Evolutionary conservation across 495 filamentous ascomycete species (phyloP), one percentile per base, ranked within the genome.

Genomic region (Melanomma pulvis-pyrius): DNA sequence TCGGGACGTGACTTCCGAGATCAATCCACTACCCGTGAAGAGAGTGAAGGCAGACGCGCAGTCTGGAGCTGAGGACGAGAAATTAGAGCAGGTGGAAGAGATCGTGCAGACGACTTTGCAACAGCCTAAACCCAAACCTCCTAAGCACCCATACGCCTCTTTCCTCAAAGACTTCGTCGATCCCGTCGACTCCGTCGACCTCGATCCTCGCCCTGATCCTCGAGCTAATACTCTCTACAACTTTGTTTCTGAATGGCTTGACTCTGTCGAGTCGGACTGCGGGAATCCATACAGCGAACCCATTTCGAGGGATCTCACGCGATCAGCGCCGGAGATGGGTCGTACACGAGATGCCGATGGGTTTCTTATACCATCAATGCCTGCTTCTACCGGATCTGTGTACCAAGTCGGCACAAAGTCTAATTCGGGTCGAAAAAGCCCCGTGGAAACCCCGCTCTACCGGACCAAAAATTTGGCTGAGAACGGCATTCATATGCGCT

Each of bases 31-130:
- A n/a, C n/a, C n/a, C n/a, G n/a, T n/a, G n/a, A n/a, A n/a, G n/a
- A n/a, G n/a, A n/a, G n/a, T n/a, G n/a, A n/a, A n/a, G n/a, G n/a
- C n/a, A n/a, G n/a, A n/a, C n/a, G n/a, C n/a, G n/a, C n/a, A n/a
- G n/a, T n/a, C n/a, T n/a, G n/a, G n/a, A n/a, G n/a, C n/a, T n/a
- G n/a, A n/a, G n/a, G n/a, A n/a, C n/a, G n/a, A n/a, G n/a, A n/a
- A n/a, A n/a, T n/a, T n/a, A n/a, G n/a, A n/a, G n/a, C n/a, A n/a
- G n/a, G n/a, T n/a, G n/a, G n/a, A n/a, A n/a, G 36, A 69, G 53
- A 60, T 74, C 5, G 44, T 48, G 44, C 44, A 48, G 44, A 48
- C 17, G 17, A 48, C 22, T 24, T n/a, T 48, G 5, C 44, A n/a
- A n/a, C 44, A 48, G 17, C 44, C 44, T 6, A 48, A 48, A 15